Evolutionary conservation across 2,329 filamentous ascomycete genomes (phyloP).

Genomic region (Cercospora nicotianae): DNA sequence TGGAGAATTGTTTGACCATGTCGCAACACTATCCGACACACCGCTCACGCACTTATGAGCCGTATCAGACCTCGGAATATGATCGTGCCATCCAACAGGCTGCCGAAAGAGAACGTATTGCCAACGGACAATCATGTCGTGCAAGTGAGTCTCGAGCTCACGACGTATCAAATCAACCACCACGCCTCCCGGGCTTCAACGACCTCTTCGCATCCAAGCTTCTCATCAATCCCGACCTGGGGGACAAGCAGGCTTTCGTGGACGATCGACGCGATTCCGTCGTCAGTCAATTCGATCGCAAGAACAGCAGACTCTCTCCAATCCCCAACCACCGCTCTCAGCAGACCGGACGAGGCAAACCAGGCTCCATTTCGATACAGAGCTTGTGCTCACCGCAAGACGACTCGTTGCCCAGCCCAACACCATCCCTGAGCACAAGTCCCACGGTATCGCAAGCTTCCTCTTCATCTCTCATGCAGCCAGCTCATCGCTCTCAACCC

Average conservation of each 20-base stretch:
- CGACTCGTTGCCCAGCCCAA: neutral
- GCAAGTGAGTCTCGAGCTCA: neutral
- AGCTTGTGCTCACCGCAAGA: slow-evolving; percentile 11
- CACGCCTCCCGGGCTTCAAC: slow-evolving; percentile 16
- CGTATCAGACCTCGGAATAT: slow-evolving; percentile 14
- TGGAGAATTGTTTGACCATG: neutral
- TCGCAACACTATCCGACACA: neutral
- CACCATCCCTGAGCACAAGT: slow-evolving; percentile 6
- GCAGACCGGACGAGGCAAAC: neutral
- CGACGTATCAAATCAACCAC: neutral
- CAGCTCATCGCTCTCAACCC: neutral
- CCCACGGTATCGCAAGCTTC: slow-evolving; percentile 2
- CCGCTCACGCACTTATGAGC: slow-evolving; percentile 1
- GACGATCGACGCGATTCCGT: slow-evolving; percentile 8
- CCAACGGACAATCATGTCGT: neutral
- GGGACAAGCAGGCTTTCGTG: neutral
- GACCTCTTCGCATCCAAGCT: slow-evolving; percentile 20
- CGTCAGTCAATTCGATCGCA: slow-evolving; percentile 4
- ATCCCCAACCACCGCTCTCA: neutral
- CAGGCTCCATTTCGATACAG: slow-evolving; percentile 11
- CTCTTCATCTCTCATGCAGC: neutral
- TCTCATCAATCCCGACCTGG: slow-evolving; percentile 13
- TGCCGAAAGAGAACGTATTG: slow-evolving; percentile 1
- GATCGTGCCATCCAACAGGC: slow-evolving; percentile 12
- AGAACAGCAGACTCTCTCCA: neutral